A percentile compares a stretch with the other conserved stretches of the same genome.
These are phyloP conservation scores for Diospyros lotus DNA, from an alignment of 148 eudicot species.

Conservation along the genomic window DNA sequence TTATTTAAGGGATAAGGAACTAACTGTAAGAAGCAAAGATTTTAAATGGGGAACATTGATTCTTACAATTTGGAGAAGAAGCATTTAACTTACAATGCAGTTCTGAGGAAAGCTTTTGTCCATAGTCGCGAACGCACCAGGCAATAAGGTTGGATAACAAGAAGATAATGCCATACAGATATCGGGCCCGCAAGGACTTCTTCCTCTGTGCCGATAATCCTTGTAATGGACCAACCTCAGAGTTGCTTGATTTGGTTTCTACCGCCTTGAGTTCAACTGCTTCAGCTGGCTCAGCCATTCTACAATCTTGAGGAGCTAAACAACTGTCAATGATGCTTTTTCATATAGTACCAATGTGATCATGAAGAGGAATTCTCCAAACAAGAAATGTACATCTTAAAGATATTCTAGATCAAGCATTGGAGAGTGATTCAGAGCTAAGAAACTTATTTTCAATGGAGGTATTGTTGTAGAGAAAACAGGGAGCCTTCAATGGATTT, in stretches of 20 bases:
- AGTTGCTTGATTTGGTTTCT: constrained; percentile 18
- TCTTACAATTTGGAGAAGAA: neutral
- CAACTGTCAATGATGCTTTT: neutral
- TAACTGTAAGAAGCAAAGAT: neutral
- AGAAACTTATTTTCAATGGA: neutral
- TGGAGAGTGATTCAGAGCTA: neutral
- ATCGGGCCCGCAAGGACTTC: constrained; percentile 68
- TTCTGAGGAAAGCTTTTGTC: constrained; percentile 49
- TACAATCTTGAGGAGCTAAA: constrained; percentile 5
- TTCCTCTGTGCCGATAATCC: constrained; percentile 32
- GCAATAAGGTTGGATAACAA: constrained; percentile 61
- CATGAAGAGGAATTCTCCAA: neutral
- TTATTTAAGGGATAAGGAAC: neutral
- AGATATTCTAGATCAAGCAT: neutral
- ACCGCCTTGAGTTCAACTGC: constrained; percentile 17
- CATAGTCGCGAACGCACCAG: constrained; percentile 88
- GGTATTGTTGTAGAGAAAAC: neutral
- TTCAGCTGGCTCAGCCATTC: constrained; percentile 28
- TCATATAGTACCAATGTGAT: neutral
- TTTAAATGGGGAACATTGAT: neutral
- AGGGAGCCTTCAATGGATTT: constrained; percentile 6
- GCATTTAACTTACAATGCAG: constrained; percentile 54
- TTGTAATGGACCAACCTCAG: constrained; percentile 31
- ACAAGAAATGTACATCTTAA: neutral
- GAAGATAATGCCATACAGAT: constrained; percentile 69